phyloP scores from a whole-genome alignment of 177 flowering plant genomes.

The Vitis hybrid region DNA sequence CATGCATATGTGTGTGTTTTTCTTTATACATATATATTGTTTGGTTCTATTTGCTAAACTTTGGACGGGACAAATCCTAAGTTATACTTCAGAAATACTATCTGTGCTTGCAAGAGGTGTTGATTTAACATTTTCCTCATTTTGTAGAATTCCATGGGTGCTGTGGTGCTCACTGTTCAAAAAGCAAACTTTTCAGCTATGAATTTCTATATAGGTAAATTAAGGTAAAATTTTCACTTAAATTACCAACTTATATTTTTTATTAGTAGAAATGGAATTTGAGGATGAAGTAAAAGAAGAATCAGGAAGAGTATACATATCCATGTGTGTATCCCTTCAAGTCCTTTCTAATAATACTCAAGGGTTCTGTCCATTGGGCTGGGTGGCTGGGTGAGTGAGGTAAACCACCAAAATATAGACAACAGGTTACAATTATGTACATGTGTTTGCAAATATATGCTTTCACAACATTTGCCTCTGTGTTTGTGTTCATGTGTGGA shows the following conservation, averaged over 20 bases:
- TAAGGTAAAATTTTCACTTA: conserved; percentile 45
- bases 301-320: too few species aligned
- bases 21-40: not conserved
- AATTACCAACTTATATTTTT: not conserved
- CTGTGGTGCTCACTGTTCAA: conserved; percentile 92
- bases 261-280: not conserved
- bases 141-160: conserved; percentile 70
- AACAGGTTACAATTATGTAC: too few species aligned
- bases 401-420: too few species aligned
- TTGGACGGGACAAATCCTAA: not conserved
- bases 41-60: not conserved
- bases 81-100: not conserved
- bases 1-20: too few species aligned
- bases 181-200: conserved; percentile 65
- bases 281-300: too few species aligned
- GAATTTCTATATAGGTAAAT: conserved; percentile 68
- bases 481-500: too few species aligned
- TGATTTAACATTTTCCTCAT: not conserved
- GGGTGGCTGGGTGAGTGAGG: too few species aligned
- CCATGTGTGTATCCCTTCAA: too few species aligned
- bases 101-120: not conserved
- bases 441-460: too few species aligned
- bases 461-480: too few species aligned
- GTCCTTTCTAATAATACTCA: too few species aligned
- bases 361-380: too few species aligned